phyloP scores from a whole-genome alignment of 345 rosid genomes.

The Chamaenerion angustifolium region DNA sequence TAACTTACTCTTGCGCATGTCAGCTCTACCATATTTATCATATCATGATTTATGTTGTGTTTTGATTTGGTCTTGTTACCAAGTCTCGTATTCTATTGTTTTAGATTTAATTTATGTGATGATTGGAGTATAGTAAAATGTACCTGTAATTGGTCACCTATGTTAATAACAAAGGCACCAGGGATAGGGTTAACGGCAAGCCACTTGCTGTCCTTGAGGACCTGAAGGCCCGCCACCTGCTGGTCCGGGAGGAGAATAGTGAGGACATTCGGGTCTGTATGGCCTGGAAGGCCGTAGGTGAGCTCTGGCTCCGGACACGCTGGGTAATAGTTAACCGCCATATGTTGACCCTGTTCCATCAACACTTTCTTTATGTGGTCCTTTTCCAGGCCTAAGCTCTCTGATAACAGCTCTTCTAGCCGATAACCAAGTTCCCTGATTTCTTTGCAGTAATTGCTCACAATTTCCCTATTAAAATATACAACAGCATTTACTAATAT shows the following conservation, averaged over 20 bases:
- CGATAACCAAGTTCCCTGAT: slow-evolving; percentile 48
- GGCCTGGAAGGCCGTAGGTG: slow-evolving; percentile 79
- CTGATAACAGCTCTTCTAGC: slow-evolving; percentile 61
- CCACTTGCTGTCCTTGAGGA: slow-evolving; percentile 64
- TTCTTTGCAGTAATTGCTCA: slow-evolving; percentile 43
- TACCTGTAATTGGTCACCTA: slow-evolving; percentile 89
- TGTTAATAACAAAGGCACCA: slow-evolving; percentile 66
- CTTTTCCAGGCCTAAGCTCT: slow-evolving; percentile 72
- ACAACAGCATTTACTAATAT: too few relatives aligned
- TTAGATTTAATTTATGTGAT: too few relatives aligned
- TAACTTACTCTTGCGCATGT: too few relatives aligned
- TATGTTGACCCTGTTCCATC: slow-evolving; percentile 88
- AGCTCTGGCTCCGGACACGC: slow-evolving; percentile 88
- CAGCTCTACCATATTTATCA: too few relatives aligned
- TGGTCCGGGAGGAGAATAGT: slow-evolving; percentile 80
- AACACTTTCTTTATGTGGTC: slow-evolving; percentile 26
- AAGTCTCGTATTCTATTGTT: too few relatives aligned
- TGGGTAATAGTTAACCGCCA: slow-evolving; percentile 89
- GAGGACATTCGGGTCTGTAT: slow-evolving; percentile 84
- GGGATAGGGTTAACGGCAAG: slow-evolving; percentile 69
- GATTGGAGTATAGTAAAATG: too few relatives aligned
- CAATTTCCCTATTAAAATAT: too few relatives aligned
- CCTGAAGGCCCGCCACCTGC: slow-evolving; percentile 69
- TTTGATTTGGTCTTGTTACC: too few relatives aligned
- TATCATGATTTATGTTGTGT: too few relatives aligned